phyloP scores from a whole-genome alignment of 345 rosid species.

The Mallotus nudiflorus region DNA sequence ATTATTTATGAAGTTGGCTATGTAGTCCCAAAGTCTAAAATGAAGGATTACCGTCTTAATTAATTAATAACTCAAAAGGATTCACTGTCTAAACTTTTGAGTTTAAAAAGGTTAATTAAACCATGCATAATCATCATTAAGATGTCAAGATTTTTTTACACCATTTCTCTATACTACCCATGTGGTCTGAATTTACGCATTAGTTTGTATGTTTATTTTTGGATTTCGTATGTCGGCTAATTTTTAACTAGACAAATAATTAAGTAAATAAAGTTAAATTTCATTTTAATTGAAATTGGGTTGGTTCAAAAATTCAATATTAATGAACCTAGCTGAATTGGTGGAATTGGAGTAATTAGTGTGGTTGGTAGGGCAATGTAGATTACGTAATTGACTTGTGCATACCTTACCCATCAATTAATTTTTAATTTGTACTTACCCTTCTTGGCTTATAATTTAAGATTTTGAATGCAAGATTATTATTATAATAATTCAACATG shows the following conservation, averaged over 20 bases:
- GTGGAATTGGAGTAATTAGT: constrained; percentile 24
- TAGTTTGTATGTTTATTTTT: too few species aligned
- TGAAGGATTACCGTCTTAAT: too few species aligned
- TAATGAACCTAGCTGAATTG: background rate
- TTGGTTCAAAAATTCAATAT: background rate
- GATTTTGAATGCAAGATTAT: constrained; percentile 28
- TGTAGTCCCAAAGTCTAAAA: too few species aligned
- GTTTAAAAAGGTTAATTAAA: constrained; percentile 19
- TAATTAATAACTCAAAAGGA: too few species aligned
- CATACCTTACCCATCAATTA: constrained; percentile 30
- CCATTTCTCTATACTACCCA: too few species aligned
- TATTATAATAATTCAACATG: constrained; percentile 25
- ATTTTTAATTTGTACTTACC: constrained; percentile 12
- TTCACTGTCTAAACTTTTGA: constrained; percentile 11
- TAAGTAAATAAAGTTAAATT: too few species aligned
- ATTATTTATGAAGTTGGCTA: too few species aligned
- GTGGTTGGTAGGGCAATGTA: constrained; percentile 20
- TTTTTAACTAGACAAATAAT: too few species aligned
- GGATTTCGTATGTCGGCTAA: too few species aligned
- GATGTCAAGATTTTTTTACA: background rate
- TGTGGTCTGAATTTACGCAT: too few species aligned
- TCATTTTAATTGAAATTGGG: too few species aligned
- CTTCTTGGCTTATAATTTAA: constrained; percentile 43
- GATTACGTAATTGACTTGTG: constrained; percentile 34
- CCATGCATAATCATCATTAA: constrained; percentile 20